Percentiles rank a stretch among this genome's conserved stretches.
Evolutionary conservation across 2,329 filamentous ascomycete genomes (phyloP).

Genomic region (Coniella lustricola): DNA sequence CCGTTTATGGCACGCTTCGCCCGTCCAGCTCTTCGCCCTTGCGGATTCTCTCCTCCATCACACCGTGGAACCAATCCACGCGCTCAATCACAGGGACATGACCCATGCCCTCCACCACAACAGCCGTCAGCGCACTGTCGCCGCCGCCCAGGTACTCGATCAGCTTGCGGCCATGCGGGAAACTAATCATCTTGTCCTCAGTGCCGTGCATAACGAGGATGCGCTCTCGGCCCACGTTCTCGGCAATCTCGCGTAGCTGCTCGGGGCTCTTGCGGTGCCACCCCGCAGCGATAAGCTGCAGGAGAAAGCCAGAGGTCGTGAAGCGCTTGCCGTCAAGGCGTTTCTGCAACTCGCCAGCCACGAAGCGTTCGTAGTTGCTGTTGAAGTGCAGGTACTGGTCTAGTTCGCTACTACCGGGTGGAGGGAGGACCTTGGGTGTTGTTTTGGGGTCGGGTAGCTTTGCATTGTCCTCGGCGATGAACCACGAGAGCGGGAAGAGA

Average conservation of each 20-base stretch:
- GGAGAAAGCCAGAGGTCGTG: constrained; percentile 59
- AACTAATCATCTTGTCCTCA: constrained; percentile 69
- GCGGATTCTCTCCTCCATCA: constrained; percentile 51
- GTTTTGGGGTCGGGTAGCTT: constrained; percentile 36
- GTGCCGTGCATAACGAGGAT: constrained; percentile 75
- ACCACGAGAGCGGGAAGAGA: constrained; percentile 60
- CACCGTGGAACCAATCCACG: constrained; percentile 58
- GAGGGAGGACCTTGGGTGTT: constrained; percentile 33
- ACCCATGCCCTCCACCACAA: constrained; percentile 63
- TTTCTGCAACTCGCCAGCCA: constrained; percentile 72
- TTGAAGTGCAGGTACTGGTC: constrained; percentile 49
- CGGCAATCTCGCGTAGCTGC: constrained; percentile 60
- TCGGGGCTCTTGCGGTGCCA: constrained; percentile 69
- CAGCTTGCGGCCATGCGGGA: constrained; percentile 62
- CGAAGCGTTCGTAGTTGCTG: constrained; percentile 75
- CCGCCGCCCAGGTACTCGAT: constrained; percentile 50
- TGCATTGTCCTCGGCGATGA: constrained; percentile 53
- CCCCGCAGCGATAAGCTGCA: constrained; percentile 71
- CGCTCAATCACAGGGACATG: constrained; percentile 72
- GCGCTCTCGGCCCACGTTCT: constrained; percentile 62
- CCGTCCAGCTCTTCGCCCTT: constrained; percentile 41
- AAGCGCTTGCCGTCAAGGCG: constrained; percentile 54
- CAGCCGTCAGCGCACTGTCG: constrained; percentile 30
- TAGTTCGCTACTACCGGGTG: constrained; percentile 18
- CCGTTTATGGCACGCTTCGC: constrained; percentile 8